These are phyloP conservation scores for Colletotrichum sp. DNA, from an alignment of 2,329 filamentous ascomycete species.

Conservation along the genomic window DNA sequence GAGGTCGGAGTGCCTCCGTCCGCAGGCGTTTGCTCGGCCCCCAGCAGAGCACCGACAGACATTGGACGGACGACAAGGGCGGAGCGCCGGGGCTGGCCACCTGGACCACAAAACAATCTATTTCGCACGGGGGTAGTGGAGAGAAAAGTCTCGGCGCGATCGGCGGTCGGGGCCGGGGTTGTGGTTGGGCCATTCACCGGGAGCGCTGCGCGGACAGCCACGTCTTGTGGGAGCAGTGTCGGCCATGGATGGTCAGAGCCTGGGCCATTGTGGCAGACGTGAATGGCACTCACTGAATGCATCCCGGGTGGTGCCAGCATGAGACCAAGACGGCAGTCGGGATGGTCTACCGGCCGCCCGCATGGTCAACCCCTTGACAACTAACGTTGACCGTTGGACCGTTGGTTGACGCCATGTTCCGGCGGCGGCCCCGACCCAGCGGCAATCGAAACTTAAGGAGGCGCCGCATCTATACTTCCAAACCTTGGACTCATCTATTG, in stretches of 20 bases:
- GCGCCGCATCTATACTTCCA: background rate
- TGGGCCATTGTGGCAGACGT: background rate
- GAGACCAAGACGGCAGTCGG: slow-evolving; percentile 4
- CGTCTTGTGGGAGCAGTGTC: background rate
- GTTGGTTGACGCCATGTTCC: background rate
- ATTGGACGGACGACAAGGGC: background rate
- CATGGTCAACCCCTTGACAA: background rate
- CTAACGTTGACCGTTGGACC: background rate
- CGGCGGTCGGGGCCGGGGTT: slow-evolving; percentile 9
- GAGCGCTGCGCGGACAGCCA: background rate
- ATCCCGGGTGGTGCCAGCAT: background rate
- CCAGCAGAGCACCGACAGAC: background rate
- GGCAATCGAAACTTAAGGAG: background rate
- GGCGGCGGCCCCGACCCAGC: background rate
- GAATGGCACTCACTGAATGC: background rate
- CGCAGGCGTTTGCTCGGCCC: background rate
- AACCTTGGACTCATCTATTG: background rate
- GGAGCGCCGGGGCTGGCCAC: background rate
- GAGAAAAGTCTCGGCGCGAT: slow-evolving; percentile 17
- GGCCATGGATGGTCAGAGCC: background rate
- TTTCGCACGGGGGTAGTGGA: slow-evolving; percentile 14
- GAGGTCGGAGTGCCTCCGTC: background rate
- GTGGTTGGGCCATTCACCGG: background rate
- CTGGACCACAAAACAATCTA: slow-evolving; percentile 6
- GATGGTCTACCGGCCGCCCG: background rate